Evolutionary conservation across 495 filamentous ascomycete species (phyloP).

Genomic region (Niebla homalea): DNA sequence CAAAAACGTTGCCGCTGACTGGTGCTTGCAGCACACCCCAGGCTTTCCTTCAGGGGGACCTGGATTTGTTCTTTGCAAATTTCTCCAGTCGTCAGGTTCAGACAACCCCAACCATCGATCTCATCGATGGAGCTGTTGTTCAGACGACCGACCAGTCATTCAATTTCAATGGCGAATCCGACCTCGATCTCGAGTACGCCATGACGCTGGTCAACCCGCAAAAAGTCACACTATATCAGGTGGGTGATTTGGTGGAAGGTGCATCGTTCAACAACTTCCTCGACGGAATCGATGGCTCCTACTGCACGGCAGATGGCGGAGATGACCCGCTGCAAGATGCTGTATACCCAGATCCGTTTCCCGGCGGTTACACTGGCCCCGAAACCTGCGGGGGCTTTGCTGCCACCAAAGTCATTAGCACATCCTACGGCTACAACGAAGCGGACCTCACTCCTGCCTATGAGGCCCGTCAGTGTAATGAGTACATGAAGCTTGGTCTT

Average conservation of each 20-base stretch:
- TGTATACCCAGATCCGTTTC: conserved; percentile 33
- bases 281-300: conserved; percentile 49
- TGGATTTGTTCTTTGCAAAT: conserved; percentile 46
- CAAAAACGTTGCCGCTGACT: neutral
- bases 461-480: conserved; percentile 41
- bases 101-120: conserved; percentile 28
- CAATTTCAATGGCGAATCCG: conserved; percentile 32
- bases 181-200: conserved; percentile 38
- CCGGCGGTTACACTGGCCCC: conserved; percentile 41
- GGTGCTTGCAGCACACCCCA: conserved; percentile 15
- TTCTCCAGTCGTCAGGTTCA: conserved; percentile 32
- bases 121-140: conserved; percentile 32
- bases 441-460: conserved; percentile 37
- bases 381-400: conserved; percentile 49
- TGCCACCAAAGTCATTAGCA: conserved; percentile 46
- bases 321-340: conserved; percentile 32
- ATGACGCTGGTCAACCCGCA: conserved; percentile 46
- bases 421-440: conserved; percentile 44
- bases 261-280: conserved; percentile 39
- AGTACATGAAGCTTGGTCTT: conserved; percentile 54
- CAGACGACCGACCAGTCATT: conserved; percentile 18
- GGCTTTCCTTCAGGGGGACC: conserved; percentile 38
- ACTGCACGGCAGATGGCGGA: conserved; percentile 37
- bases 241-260: conserved; percentile 40
- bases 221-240: conserved; percentile 43